Evolutionary conservation across 1,284 basidiomycete species (phyloP).

Genomic region (Phellopilus nigrolimitatus): DNA sequence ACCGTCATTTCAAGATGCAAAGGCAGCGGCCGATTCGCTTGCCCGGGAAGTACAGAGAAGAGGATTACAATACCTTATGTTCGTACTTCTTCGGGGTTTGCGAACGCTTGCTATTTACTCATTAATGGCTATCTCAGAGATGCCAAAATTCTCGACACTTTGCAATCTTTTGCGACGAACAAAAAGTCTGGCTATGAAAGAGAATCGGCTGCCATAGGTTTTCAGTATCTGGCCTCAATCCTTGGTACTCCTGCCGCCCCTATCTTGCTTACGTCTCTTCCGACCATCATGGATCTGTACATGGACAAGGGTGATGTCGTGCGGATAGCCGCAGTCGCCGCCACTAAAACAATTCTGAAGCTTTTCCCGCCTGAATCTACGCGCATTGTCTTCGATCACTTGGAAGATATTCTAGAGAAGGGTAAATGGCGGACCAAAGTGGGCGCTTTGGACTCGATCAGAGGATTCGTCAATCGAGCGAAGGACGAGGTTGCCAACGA

Average conservation of each 20-base stretch:
- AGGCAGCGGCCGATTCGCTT: constrained; percentile 72
- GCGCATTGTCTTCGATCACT: constrained; percentile 63
- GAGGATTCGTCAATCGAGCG: constrained; percentile 64
- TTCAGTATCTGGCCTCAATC: constrained; percentile 71
- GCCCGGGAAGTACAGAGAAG: constrained; percentile 62
- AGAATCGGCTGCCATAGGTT: constrained; percentile 85
- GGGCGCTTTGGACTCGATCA: constrained; percentile 86
- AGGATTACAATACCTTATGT: constrained; percentile 63
- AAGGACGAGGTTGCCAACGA: constrained; percentile 84
- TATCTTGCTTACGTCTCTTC: constrained; percentile 77
- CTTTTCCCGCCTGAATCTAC: constrained; percentile 83
- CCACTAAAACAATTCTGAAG: constrained; percentile 84
- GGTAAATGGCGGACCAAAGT: constrained; percentile 97
- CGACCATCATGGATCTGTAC: constrained; percentile 79
- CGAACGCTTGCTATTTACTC: constrained; percentile 12
- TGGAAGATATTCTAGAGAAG: constrained; percentile 73
- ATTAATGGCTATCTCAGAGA: constrained; percentile 41
- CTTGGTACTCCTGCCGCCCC: constrained; percentile 77
- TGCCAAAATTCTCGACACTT: constrained; percentile 54
- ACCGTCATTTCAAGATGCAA: constrained; percentile 51
- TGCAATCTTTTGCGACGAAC: constrained; percentile 74
- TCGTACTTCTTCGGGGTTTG: constrained; percentile 29
- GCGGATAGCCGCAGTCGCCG: constrained; percentile 72
- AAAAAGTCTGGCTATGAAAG: constrained; percentile 92
- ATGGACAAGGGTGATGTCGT: constrained; percentile 97